Evolutionary conservation across 176 grass and related monocot genomes (phyloP).

Genomic region (Otatea glauca): DNA sequence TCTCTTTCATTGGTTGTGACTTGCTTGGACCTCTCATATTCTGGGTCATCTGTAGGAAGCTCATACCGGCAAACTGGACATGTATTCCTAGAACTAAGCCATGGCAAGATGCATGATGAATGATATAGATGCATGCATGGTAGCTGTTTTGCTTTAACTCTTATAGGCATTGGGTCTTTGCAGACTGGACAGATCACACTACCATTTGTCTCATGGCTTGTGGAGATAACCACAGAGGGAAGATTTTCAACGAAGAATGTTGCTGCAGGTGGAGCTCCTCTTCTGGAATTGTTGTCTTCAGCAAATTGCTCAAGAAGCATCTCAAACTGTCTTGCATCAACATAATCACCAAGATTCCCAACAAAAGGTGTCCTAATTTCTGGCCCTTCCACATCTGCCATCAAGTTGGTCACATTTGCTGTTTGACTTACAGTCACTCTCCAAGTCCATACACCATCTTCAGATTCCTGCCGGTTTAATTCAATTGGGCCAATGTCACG

Average conservation of each 20-base stretch:
- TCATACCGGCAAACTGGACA: slow-evolving; percentile 92
- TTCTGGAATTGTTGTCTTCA: slow-evolving; percentile 64
- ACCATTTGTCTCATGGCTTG: slow-evolving; percentile 54
- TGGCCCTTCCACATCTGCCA: slow-evolving; percentile 36
- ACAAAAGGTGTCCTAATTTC: slow-evolving; percentile 51
- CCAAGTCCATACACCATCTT: slow-evolving; percentile 50
- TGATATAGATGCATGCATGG: slow-evolving; percentile 87
- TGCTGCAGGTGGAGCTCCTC: slow-evolving; percentile 79
- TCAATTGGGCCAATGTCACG: slow-evolving; percentile 31
- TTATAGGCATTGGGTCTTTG: slow-evolving; percentile 65
- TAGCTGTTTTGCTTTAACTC: slow-evolving; percentile 64
- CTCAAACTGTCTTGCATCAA: slow-evolving; percentile 71
- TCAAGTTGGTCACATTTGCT: slow-evolving; percentile 37
- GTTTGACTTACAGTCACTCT: slow-evolving; percentile 33
- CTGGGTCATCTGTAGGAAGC: slow-evolving; percentile 72
- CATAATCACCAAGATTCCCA: slow-evolving; percentile 74
- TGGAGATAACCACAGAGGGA: slow-evolving; percentile 60
- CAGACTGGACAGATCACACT: slow-evolving; percentile 79
- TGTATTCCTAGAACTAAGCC: slow-evolving; percentile 81
- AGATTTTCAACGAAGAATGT: slow-evolving; percentile 55
- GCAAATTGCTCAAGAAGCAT: slow-evolving; percentile 80
- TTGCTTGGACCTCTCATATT: slow-evolving; percentile 69
- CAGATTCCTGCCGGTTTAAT: slow-evolving; percentile 34
- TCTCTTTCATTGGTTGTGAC: slow-evolving; percentile 39
- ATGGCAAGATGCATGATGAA: slow-evolving; percentile 77